Evolutionary conservation across 805 yeast species (phyloP), one percentile per base, ranked within the genome.

Genomic region (Pichia gijzeniarum): DNA sequence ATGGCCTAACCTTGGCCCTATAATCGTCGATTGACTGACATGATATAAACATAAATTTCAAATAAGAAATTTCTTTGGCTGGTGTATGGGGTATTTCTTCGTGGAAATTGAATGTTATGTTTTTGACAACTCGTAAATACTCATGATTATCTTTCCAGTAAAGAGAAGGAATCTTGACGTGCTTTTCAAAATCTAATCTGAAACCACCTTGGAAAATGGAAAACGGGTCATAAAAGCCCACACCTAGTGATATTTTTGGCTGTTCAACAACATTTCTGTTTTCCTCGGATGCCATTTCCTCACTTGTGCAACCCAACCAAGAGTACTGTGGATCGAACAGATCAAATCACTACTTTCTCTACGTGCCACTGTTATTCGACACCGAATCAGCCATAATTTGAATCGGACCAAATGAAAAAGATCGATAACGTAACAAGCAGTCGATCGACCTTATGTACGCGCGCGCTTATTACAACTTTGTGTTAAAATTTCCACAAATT

Each of bases 191-290:
- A 9, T 71, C 74, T 3, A 61, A 55, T 48, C 68, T 55, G 16
- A 84, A 58, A 35, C 63, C 57, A 10, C 51, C 48, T 3, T 74
- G 69, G 53, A 70, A 77, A 1, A 81, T 73, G 22, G 74, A 71
- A 56, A 82, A 83, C 1, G 95, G 95, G 52, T 87, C 95, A 57
- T 80, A 84, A 60, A 76, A 85, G 4, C 86, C 85, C 16, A 82
- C 64, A 16, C 56, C 50, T 10, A 63, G 4, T 3, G 18, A 22
- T 32, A 43, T 43, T 25, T 30, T 20, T 2, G 19, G 13, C 4
- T 12, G 25, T 4, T 25, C n/a, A 12, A 14, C 17, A 25, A 2
- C 18, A 8, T 2, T 21, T 4, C 5, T 32, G 4, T 17, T 20
- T 16, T 32, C 47, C 13, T 17, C 21, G 9, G n/a, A 13, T 8